Base-by-base conservation (phyloP, 352 stramenopile genomes). In the Phytophthora multivora region DNA sequence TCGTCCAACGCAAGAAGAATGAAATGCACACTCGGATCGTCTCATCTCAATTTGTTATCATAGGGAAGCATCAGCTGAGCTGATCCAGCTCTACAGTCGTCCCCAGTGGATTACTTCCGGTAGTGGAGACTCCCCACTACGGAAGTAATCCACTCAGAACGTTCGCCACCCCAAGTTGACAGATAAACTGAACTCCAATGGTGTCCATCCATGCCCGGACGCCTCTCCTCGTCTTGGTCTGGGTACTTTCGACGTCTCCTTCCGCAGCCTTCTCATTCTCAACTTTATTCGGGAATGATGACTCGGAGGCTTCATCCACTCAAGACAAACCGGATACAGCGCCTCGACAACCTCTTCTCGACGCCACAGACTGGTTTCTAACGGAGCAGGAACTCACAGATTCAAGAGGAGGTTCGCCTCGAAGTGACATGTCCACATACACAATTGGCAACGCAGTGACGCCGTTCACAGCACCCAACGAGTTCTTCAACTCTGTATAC, bases 331-430 rank as follows among this genome's bases (percentile, higher is more conserved):
- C 64, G 5, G 49, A 70, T 15, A 41, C 71, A 11, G 38, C 56
- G 30, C 21, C 62, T 15, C 48, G 58, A 18, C 80, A 90, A 43
- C 80, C 80, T 31, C 33, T 71, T 25, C 64, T 88, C 5, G 61
- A 80, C 25, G 58, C 74, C 8, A 41, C 50, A 3, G 65, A 75
- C 35, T 90, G 80, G 80, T 87, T 90, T 50, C 55, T 90, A 4
- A 83, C 60, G 0, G 62, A 73, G 15, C 43, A 72, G 26, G 80
- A 90, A 56, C 73, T 90, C 25, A 75, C 69, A 2, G 51, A 35
- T 7, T 69, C 77, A 9, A 73, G 78, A 5, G 68, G 63, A n/a
- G 80, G 76, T 16, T 46, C 72, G n/a, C 55, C 66, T 12, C 62
- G 80, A 6, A 59, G 59, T 12, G 68, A 66, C n/a, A 35, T 90